A percentile compares a stretch with the other conserved stretches of the same genome.
phyloP scores from a whole-genome alignment of 305 asterid genomes.

The Fraxinus latifolia region DNA sequence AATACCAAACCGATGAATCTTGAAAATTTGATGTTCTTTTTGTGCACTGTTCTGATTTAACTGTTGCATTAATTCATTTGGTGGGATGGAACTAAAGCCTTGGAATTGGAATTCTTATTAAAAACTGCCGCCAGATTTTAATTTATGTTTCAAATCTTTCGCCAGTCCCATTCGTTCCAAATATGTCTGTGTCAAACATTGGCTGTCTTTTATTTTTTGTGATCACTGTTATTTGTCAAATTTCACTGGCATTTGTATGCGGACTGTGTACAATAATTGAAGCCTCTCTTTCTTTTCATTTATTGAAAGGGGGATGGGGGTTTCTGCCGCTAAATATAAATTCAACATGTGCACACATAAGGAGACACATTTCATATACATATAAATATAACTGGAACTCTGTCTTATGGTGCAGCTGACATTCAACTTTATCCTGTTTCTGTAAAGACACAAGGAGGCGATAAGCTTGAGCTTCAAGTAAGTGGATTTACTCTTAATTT shows the following conservation, averaged over 20 bases:
- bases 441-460: conserved; percentile 80
- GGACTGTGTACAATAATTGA: background rate
- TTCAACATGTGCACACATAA: background rate
- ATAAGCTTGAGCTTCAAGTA: conserved; percentile 87
- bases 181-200: background rate
- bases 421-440: conserved; percentile 76
- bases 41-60: background rate
- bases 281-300: background rate
- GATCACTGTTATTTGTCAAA: background rate
- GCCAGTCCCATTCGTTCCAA: background rate
- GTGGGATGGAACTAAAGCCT: background rate
- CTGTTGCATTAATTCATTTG: background rate
- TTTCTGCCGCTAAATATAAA: background rate
- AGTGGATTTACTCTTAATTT: conserved; percentile 21
- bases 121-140: background rate
- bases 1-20: background rate
- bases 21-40: background rate
- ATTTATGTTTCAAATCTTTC: background rate
- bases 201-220: background rate
- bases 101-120: background rate
- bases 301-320: background rate
- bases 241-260: background rate
- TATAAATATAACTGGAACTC: background rate
- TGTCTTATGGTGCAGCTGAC: conserved; percentile 51
- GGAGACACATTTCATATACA: background rate